Base-by-base conservation (phyloP, 192 early-diverging fungal species). In the Umbelopsis isabellina region DNA sequence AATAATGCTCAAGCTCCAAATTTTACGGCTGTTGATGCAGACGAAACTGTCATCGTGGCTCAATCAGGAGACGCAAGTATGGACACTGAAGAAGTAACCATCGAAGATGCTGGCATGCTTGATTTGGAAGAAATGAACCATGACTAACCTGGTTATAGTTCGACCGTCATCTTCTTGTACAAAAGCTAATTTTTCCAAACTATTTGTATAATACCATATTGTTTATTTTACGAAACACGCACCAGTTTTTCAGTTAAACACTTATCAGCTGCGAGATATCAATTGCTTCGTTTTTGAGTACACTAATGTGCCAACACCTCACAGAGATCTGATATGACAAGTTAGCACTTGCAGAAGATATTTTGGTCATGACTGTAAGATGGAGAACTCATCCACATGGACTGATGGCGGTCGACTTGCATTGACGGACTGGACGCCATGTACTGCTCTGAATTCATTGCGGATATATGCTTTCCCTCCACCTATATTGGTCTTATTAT, bases 341-440 rank as follows among this genome's bases (percentile, higher is more conserved):
- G 27, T 30, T 30, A 3, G 3, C 1, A 30, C 3, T 30, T 30
- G 3, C 27, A 30, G 2, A 41, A 41, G 10, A 5, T 41, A 41
- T 41, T 6, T 12, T 49, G 48, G 4, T 49, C 5, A 49, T 41
- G 37, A 41, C n/a, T 33, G 55, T 12, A 22, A 27, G 20, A 22
- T 48, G 23, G 67, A 67, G 51, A 77, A 77, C 55, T 77, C 75
- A 68, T 77, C 75, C 6, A 77, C 75, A 61, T 77, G 75, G 21
- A 77, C 75, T 21, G 75, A 77, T 23, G 75, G 75, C 10, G 75
- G 75, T 11, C 75, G 72, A 41, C 75, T 77, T 15, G 75, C 73
- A 49, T 77, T 77, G 3, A 71, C 75, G 21, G 71, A 67, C 33
- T 70, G 65, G 21, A 73, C 58, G 20, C 71, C 71, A 69, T 77